These are phyloP conservation scores for Orbilia javanica DNA, from an alignment of 2,329 filamentous ascomycete genomes.

Conservation along the genomic window DNA sequence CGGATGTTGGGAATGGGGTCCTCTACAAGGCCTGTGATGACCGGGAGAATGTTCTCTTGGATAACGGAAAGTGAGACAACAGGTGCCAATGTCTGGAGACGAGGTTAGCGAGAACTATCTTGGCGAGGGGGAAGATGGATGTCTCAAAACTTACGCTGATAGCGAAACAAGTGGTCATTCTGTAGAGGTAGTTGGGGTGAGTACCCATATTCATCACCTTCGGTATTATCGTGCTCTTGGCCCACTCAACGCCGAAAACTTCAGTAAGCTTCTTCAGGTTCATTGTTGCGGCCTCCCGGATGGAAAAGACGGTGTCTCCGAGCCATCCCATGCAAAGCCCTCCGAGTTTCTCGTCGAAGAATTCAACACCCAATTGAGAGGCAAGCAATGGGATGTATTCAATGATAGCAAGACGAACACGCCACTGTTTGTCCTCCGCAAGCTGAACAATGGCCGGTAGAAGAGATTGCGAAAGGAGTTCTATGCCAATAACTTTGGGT, in stretches of 20 bases:
- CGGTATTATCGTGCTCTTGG: constrained; percentile 94
- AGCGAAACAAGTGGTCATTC: constrained; percentile 99
- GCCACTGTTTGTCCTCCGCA: constrained; percentile 99
- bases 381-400: constrained; percentile 98
- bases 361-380: constrained; percentile 93
- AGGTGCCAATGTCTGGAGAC: constrained; percentile 79
- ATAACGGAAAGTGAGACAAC: constrained; percentile 95
- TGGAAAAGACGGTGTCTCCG: constrained; percentile 98
- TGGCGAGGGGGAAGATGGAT: background rate
- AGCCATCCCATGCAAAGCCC: constrained; percentile 98
- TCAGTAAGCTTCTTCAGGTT: constrained; percentile 99
- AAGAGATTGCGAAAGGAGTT: constrained; percentile 93
- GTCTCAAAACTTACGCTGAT: constrained; percentile 80
- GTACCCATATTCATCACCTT: constrained; percentile 99
- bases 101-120: constrained; percentile 10
- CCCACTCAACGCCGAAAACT: constrained; percentile 98
- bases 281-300: constrained; percentile 94
- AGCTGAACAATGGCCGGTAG: constrained; percentile 97
- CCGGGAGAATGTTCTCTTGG: constrained; percentile 90
- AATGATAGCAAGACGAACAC: constrained; percentile 96
- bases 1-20: constrained; percentile 99
- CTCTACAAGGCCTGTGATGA: constrained; percentile 91
- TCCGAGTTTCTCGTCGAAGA: constrained; percentile 98
- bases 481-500: constrained; percentile 89
- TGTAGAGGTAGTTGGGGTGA: constrained; percentile 98